A percentile compares a stretch with the other conserved stretches of the same genome.
Conservation (phyloP, 2,329 filamentous ascomycete species). For the Clonostachys byssicola region DNA sequence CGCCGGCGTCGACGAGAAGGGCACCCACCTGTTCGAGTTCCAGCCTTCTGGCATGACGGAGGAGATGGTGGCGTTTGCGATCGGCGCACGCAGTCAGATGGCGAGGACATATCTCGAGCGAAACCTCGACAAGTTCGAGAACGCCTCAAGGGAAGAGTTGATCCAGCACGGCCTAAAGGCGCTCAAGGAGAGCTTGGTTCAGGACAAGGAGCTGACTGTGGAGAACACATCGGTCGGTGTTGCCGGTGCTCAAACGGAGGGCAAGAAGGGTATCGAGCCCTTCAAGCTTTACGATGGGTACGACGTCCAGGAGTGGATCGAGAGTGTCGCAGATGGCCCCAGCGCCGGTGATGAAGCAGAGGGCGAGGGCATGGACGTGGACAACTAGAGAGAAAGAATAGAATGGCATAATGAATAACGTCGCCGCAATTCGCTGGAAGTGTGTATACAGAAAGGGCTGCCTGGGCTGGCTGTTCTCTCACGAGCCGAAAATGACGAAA, state of each 20-base stretch:
- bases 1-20: constrained; percentile 88
- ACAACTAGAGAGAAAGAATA: constrained; percentile 18
- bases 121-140: constrained; percentile 79
- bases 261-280: constrained; percentile 61
- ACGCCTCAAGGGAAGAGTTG: constrained; percentile 75
- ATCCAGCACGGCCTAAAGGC: constrained; percentile 87
- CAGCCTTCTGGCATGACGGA: constrained; percentile 94
- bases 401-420: constrained; percentile 4
- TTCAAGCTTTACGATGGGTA: constrained; percentile 91
- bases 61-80: constrained; percentile 95
- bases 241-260: constrained; percentile 58
- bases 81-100: constrained; percentile 96
- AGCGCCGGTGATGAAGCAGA: constrained; percentile 33
- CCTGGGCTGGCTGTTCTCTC: too few species aligned
- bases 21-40: constrained; percentile 97
- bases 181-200: constrained; percentile 90
- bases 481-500: too few species aligned
- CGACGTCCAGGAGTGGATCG: constrained; percentile 81
- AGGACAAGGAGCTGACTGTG: constrained; percentile 96
- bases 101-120: constrained; percentile 94
- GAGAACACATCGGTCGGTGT: constrained; percentile 94
- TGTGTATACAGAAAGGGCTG: too few species aligned
- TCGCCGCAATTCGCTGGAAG: too few species aligned
- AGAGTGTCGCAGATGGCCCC: constrained; percentile 58
- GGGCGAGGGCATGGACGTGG: constrained; percentile 26